Evolutionary conservation across 2,329 filamentous ascomycete species (phyloP), one percentile per base, ranked within the genome.

Genomic region (Botrytis aclada): DNA sequence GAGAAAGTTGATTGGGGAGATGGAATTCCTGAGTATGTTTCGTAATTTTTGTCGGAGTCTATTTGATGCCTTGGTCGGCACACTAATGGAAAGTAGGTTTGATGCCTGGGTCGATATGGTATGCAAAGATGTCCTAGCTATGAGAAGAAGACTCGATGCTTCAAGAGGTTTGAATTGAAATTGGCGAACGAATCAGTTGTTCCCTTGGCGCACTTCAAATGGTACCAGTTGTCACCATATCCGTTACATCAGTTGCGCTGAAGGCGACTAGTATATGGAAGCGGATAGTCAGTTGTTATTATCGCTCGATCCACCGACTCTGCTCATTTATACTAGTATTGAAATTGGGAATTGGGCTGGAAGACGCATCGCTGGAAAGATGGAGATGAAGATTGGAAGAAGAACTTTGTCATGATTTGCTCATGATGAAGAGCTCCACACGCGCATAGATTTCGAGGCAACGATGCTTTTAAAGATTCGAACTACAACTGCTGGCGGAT

Each of bases 31-130:
- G 47, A 67, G 65, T 67, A 67, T 14, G 65, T 56, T 3, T 41
- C 9, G 29, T 67, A 4, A 5, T 3, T 25, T 12, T 56, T 41
- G 7, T 4, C 12, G 41, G 7, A 3, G n/a, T 4, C 4, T 1
- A 32, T 16, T 22, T 39, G 4, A 6, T 14, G n/a, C 20, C 4
- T 51, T 1, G 22, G 4, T 18, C 25, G 1, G 3, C 20, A 37
- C 51, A 25, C 65, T 67, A 32, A 67, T 7, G 47, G 18, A 10
- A 29, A 47, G 7, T 20, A 71, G 69, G 34, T 71, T 56, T 14
- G 60, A 71, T 43, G 69, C 25, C 0, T 71, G 69, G 58, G 69
- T 71, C 9, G 69, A 71, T 34, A 71, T 71, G 69, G 69, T 71
- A 32, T 71, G 58, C 20, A 71, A 64, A 29, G 69, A 71, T 7